Evolutionary conservation across 768 basidiomycete genomes (phyloP).

Genomic region (Pisolithus sp.): DNA sequence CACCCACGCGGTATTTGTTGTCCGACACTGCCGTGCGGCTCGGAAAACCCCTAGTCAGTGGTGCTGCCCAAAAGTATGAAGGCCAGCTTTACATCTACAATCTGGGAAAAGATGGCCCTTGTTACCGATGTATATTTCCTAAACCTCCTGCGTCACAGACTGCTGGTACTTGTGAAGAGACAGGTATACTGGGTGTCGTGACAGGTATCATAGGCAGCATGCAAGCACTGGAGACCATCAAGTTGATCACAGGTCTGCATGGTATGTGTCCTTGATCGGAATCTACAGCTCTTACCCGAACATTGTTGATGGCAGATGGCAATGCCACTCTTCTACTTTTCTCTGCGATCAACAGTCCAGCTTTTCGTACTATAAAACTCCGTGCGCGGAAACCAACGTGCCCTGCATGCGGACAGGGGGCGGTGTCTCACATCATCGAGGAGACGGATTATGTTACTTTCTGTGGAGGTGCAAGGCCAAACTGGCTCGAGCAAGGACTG

Average conservation of each 20-base stretch:
- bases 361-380: slow-evolving; percentile 82
- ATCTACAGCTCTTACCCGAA: neutral
- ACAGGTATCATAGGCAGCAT: slow-evolving; percentile 86
- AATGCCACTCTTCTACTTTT: slow-evolving; percentile 66
- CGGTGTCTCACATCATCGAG: slow-evolving; percentile 40
- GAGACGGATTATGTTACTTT: slow-evolving; percentile 78
- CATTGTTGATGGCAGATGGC: slow-evolving; percentile 35
- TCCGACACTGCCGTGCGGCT: slow-evolving; percentile 78
- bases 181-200: slow-evolving; percentile 82
- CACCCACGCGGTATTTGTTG: slow-evolving; percentile 85
- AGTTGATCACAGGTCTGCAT: slow-evolving; percentile 62
- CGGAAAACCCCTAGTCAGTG: slow-evolving; percentile 80
- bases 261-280: slow-evolving; percentile 33
- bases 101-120: slow-evolving; percentile 64
- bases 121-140: slow-evolving; percentile 93
- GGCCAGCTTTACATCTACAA: slow-evolving; percentile 80
- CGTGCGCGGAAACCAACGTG: slow-evolving; percentile 66
- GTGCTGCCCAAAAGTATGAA: slow-evolving; percentile 84
- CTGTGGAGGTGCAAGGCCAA: slow-evolving; percentile 68
- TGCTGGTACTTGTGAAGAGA: slow-evolving; percentile 78
- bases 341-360: slow-evolving; percentile 60
- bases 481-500: slow-evolving; percentile 58
- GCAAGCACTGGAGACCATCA: slow-evolving; percentile 86
- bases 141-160: slow-evolving; percentile 59
- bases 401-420: slow-evolving; percentile 62